Percentiles rank a stretch among this genome's conserved stretches.
Evolutionary conservation across 2,329 filamentous ascomycete species (phyloP).

Genomic region (Diaporthe vaccinii): DNA sequence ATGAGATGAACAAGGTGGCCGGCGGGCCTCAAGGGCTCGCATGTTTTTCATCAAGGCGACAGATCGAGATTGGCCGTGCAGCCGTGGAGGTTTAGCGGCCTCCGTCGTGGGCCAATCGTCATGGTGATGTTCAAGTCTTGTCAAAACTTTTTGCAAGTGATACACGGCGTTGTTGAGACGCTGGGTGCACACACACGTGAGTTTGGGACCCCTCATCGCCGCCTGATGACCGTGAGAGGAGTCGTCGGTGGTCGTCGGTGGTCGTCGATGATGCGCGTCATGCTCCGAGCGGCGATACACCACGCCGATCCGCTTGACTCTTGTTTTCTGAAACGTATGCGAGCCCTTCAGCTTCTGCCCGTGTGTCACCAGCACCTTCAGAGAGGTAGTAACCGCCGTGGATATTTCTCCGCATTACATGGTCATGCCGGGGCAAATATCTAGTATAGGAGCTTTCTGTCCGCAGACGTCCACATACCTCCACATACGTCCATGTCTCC

Average conservation of each 20-base stretch:
- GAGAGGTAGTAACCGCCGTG: neutral
- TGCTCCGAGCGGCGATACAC: constrained; percentile 6
- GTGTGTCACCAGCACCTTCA: neutral
- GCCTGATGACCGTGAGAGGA: constrained; percentile 3
- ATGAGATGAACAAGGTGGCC: constrained; percentile 29
- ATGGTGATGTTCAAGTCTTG: constrained; percentile 2
- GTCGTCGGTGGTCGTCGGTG: neutral
- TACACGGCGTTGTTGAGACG: neutral
- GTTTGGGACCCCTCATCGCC: neutral
- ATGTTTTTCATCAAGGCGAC: constrained; percentile 1
- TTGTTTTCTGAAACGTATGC: constrained; percentile 16
- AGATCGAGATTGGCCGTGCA: constrained; percentile 16
- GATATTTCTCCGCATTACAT: constrained; percentile 8
- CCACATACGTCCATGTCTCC: neutral
- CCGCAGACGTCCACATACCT: neutral
- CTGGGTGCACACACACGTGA: neutral
- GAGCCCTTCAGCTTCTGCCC: neutral
- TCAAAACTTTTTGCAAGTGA: neutral
- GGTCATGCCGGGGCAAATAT: neutral
- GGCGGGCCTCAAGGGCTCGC: constrained; percentile 8
- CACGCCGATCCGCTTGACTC: constrained; percentile 10
- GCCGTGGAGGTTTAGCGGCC: neutral
- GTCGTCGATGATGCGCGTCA: neutral
- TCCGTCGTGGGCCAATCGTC: constrained; percentile 6
- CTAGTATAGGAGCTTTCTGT: constrained; percentile 20